phyloP scores from a whole-genome alignment of 176 grass and related monocot species.

The Musa beccarii region DNA sequence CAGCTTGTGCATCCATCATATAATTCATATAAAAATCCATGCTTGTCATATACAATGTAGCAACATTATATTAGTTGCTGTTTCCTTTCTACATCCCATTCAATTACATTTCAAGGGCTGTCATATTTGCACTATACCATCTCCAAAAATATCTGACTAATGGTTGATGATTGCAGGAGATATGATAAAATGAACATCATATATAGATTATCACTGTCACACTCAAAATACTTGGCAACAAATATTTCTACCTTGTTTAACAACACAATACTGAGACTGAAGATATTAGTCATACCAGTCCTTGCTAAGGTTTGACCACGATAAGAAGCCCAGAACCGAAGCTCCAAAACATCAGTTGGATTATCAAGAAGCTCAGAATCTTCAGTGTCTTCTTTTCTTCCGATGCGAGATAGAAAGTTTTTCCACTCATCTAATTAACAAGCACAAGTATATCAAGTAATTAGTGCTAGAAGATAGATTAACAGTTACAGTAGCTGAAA shows the following conservation, averaged over 20 bases:
- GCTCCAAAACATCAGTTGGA: conserved; percentile 57
- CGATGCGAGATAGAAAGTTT: conserved; percentile 81
- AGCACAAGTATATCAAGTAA: not conserved
- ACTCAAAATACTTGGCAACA: not conserved
- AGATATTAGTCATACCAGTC: conserved; percentile 45
- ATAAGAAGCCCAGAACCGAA: conserved; percentile 90
- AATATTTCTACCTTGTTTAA: not conserved
- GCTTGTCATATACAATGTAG: no score
- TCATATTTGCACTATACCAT: no score
- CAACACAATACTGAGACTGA: not conserved
- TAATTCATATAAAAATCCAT: no score
- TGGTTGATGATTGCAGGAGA: no score
- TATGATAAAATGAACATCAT: no score
- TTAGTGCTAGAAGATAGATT: not conserved
- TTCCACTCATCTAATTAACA: conserved; percentile 83
- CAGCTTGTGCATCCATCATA: no score
- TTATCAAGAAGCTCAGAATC: conserved; percentile 71
- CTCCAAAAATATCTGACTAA: no score
- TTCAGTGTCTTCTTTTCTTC: conserved; percentile 65
- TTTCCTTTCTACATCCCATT: no score
- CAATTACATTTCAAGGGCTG: no score
- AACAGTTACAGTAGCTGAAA: not conserved
- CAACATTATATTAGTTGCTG: no score
- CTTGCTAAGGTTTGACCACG: conserved; percentile 92
- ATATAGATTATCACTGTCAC: not conserved